These are phyloP conservation scores for Rhytidiadelphus loreus DNA, from an alignment of 225 moss, liverwort and hornwort species.

Conservation along the genomic window DNA sequence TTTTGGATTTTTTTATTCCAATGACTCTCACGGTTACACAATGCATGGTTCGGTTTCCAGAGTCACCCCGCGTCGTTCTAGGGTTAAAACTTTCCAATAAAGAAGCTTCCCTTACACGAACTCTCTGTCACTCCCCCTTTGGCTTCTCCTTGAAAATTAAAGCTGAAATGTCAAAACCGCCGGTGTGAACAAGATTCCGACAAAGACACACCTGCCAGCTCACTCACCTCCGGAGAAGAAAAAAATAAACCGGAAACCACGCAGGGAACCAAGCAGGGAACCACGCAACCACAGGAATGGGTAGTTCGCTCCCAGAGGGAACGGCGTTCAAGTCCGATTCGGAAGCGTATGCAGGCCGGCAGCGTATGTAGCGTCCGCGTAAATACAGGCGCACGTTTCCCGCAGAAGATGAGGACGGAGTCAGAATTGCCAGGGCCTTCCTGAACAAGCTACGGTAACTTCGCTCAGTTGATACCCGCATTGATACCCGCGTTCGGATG, in stretches of 20 bases:
- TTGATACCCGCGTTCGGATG: too few species aligned
- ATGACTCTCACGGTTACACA: too few species aligned
- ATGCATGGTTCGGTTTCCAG: too few species aligned
- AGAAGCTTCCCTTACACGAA: neutral
- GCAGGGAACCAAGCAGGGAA: too few species aligned
- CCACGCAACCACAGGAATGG: neutral
- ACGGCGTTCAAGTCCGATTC: neutral
- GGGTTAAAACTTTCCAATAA: too few species aligned
- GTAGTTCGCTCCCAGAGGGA: neutral
- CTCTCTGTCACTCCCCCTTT: too few species aligned
- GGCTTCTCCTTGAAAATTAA: neutral
- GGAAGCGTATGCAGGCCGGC: neutral
- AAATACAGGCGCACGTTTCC: conserved; percentile 9
- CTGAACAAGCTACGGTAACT: conserved; percentile 1
- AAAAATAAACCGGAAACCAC: neutral
- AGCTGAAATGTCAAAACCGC: neutral
- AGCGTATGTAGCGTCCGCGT: neutral
- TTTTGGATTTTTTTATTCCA: too few species aligned
- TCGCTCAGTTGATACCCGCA: neutral
- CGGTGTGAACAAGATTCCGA: neutral
- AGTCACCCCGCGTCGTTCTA: too few species aligned
- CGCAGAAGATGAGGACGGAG: neutral
- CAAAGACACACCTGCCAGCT: neutral
- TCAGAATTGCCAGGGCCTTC: conserved; percentile 9
- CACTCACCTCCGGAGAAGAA: too few species aligned